Evolutionary conservation across 805 yeast genomes (phyloP).

Genomic region (Candida nonsorbophila): DNA sequence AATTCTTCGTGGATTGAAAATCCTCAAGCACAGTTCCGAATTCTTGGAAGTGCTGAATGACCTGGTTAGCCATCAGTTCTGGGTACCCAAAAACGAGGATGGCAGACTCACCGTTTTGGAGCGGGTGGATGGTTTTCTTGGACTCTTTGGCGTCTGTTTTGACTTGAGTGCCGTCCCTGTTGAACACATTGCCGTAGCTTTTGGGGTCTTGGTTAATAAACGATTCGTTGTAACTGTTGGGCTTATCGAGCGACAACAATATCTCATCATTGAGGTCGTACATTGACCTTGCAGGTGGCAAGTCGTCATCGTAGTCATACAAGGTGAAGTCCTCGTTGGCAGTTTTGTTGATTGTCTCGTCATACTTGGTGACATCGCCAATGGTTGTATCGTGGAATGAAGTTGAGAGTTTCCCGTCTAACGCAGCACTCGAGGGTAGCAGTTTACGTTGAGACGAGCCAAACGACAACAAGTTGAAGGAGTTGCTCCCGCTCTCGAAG

Average conservation of each 20-base stretch:
- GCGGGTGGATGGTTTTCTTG: slow-evolving; percentile 14
- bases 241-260: slow-evolving; percentile 28
- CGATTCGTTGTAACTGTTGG: slow-evolving; percentile 29
- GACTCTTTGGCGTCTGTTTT: slow-evolving; percentile 5
- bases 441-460: slow-evolving; percentile 21
- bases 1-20: slow-evolving; percentile 38
- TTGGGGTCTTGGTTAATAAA: slow-evolving; percentile 44
- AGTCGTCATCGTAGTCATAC: slow-evolving; percentile 27
- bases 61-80: slow-evolving; percentile 60
- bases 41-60: slow-evolving; percentile 68
- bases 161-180: slow-evolving; percentile 16
- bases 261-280: slow-evolving; percentile 45
- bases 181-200: slow-evolving; percentile 41
- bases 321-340: slow-evolving; percentile 22
- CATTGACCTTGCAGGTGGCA: slow-evolving; percentile 48
- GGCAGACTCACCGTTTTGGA: slow-evolving; percentile 47
- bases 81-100: slow-evolving; percentile 88
- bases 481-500: slow-evolving; percentile 11
- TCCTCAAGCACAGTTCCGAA: slow-evolving; percentile 80
- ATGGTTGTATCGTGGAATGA: slow-evolving; percentile 16
- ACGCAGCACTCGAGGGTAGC: slow-evolving; percentile 7
- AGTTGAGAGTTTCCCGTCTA: slow-evolving; percentile 14
- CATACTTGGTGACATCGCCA: slow-evolving; percentile 12
- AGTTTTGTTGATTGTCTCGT: slow-evolving; percentile 26
- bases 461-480: slow-evolving; percentile 32